These are phyloP conservation scores for Striga hermonthica DNA, from an alignment of 305 asterid species.

Conservation along the genomic window DNA sequence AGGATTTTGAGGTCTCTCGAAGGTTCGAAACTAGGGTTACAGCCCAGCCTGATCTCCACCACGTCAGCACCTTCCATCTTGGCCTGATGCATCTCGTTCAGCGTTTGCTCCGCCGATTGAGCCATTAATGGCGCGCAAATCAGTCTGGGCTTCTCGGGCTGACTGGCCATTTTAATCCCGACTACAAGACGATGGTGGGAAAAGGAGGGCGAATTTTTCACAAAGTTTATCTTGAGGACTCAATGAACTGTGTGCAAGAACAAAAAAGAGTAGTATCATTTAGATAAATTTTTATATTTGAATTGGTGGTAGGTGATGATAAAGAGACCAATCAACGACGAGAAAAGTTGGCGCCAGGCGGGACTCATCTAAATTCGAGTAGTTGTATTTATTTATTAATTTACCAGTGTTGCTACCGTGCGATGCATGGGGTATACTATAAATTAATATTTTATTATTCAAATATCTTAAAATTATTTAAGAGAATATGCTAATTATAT, in stretches of 20 bases:
- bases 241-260: neutral
- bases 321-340: neutral
- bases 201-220: neutral
- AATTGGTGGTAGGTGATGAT: neutral
- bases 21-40: neutral
- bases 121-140: constrained; percentile 47
- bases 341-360: constrained; percentile 6
- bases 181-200: neutral
- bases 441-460: too few relatives aligned
- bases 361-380: neutral
- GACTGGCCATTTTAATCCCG: constrained; percentile 1
- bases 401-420: too few relatives aligned
- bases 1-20: constrained; percentile 1
- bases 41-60: constrained; percentile 31
- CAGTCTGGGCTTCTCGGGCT: constrained; percentile 34
- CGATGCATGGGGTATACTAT: too few relatives aligned
- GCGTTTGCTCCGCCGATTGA: constrained; percentile 43
- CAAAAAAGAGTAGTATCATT: neutral
- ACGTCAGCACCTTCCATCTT: constrained; percentile 51
- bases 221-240: neutral
- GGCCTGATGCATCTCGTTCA: constrained; percentile 47
- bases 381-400: too few relatives aligned
- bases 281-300: neutral
- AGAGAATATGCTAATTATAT: too few relatives aligned
- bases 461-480: too few relatives aligned